Evolutionary conservation across 78 protist species (phyloP), one percentile per base, ranked within the genome.

Genomic region (Chrysochromulina parva): DNA sequence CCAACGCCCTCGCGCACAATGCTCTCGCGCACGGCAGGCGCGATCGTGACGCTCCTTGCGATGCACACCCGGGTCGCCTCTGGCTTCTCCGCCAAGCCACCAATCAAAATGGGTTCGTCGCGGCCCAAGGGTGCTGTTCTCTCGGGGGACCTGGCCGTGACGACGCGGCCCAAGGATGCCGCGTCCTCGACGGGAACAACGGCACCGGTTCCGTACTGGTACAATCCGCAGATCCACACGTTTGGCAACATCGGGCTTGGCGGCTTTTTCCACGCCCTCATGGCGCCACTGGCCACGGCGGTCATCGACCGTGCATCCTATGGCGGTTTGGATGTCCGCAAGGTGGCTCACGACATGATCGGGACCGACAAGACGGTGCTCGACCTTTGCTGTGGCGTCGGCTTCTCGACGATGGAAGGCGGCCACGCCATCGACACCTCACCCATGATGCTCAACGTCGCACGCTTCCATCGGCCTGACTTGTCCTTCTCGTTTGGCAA

Each of bases 351-450:
- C 54, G 50, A 69, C 7, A 62, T 16, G 82, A 48, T 73, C 55
- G 55, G 48, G 17, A 11, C 24, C 17, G 82, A 9, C 10, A 22
- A 2, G 10, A 47, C 82, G 54, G 82, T 73, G 22, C 55, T 73
- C 54, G 82, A 73, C 19, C 82, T 73, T 2, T 73, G 82, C 82
- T 73, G 82, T 55, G 82, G 82, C 54, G 19, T 13, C 22, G 82
- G 82, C 82, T 47, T 73, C 82, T 19, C 38, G 2, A 73, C 55
- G 11, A 4, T 55, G 54, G 16, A 28, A 5, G 16, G 9, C 52
- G 50, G 54, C 17, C 3, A 1, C 26, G 82, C 24, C 17, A 55
- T 73, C 55, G 82, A 73, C n/a, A 20, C 78, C 24, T 26, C 78
- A 5, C 16, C 22, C n/a, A 16, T 50, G 57, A 74, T 74, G 84